Base-by-base conservation (phyloP, 208 protist species). In the Trypanosoma brucei region DNA sequence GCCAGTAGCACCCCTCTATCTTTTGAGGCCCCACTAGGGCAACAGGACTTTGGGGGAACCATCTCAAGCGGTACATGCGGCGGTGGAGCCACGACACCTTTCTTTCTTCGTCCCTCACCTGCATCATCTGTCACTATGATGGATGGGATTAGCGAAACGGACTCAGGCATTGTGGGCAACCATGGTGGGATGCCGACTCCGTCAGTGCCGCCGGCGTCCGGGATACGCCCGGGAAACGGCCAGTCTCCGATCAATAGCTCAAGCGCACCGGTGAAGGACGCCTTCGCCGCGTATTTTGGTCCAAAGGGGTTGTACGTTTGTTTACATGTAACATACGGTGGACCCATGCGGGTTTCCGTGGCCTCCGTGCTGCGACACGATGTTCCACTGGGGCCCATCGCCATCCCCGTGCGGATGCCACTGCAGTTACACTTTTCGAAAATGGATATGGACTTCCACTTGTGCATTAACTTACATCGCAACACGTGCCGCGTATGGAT, bases 291-390 rank as follows among this genome's bases (percentile, higher is more conserved):
- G 0, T 70, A 83, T 38, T 37, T 90, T 2, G 88, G 88, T 1
- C 59, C 65, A 6, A 65, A 69, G 36, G 88, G 88, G 8, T 66
- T 94, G 39, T 79, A 83, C 59, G 45, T 94, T 2, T 77, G 78
- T 36, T 68, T 94, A 2, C 88, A 94, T 72, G 59, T 90, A 4
- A 94, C 88, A 33, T 94, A 94, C 59, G 88, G 88, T 39, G 88
- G 88, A 3, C 56, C 79, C 22, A 65, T 94, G 70, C 70, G 77
- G 22, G 38, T 94, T 1, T 77, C 78, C 4, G 42, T 86, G 3
- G 72, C 69, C 42, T 74, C 65, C 2, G 71, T 78, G 2, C 64
- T 89, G 61, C 79, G 78, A 48, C 74, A 91, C 61, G 73, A 86
- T 9, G 38, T 94, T 30, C 51, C 51, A 22, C 42, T 88, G 30